Percentiles rank a stretch among this genome's conserved stretches.
Evolutionary conservation across 202 grass and related monocot species (phyloP).

Genomic region (Schoenoplectus tabernaemontani): DNA sequence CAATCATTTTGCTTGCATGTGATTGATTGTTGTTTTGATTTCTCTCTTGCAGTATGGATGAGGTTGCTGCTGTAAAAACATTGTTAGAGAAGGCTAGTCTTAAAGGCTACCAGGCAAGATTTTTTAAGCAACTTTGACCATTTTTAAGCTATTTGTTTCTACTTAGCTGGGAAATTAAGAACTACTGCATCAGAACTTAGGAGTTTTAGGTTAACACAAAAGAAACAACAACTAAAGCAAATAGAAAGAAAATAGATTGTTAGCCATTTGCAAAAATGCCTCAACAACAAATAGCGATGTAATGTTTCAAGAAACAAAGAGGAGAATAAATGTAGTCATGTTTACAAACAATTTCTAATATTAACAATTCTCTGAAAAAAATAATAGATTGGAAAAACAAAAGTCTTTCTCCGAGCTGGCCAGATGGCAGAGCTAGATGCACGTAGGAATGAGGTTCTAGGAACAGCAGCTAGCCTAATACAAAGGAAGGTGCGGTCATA

Average conservation of each 20-base stretch:
- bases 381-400: conserved; percentile 87
- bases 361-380: not conserved
- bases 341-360: not conserved
- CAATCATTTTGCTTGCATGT: not conserved
- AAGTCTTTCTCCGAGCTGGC: conserved; percentile 95
- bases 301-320: not conserved
- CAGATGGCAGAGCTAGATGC: conserved; percentile 99
- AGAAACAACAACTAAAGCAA: not conserved
- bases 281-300: not conserved
- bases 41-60: conserved; percentile 60
- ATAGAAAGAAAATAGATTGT: not conserved
- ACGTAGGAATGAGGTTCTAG: conserved; percentile 85
- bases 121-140: not conserved
- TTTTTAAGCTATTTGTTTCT: not conserved
- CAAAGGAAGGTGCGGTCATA: conserved; percentile 86
- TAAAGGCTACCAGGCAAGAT: conserved; percentile 84
- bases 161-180: not conserved
- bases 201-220: not conserved
- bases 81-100: conserved; percentile 78
- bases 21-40: not conserved
- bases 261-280: not conserved
- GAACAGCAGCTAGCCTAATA: conserved; percentile 74
- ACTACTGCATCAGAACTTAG: not conserved
- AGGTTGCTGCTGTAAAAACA: conserved; percentile 59
- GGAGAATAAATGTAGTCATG: not conserved